Evolutionary conservation across 1,284 basidiomycete genomes (phyloP), one percentile per base, ranked within the genome.

Genomic region (Cystobasidium pallidum): DNA sequence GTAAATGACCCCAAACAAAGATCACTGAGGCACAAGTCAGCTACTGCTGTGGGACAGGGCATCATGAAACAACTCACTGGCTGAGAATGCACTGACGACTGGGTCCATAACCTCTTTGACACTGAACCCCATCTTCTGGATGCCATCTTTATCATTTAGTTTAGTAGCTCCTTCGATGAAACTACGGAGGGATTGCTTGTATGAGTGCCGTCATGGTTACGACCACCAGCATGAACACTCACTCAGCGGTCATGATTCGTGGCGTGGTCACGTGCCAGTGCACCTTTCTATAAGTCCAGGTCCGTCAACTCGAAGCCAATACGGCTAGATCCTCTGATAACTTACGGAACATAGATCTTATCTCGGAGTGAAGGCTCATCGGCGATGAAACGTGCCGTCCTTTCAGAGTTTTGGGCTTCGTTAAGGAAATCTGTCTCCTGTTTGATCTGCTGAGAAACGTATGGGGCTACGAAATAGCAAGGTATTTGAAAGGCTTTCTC

Each of bases 1-100:
- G 88, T 0, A 92, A 87, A 84, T 88, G 93, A 4, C 92, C 92
- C 89, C 89, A 94, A 21, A 86, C 86, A 80, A 94, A 95, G 78
- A 92, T 92, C 83, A 91, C 64, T 66, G n/a, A 11, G 45, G 34
- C 21, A 89, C 11, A 15, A 11, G 28, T 64, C 26, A 64, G 43
- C 45, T 17, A n/a, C 2, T 10, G 15, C 10, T 10, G n/a, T n/a
- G 15, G n/a, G n/a, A 11, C 11, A 36, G 15, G 28, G 21, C 24
- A 10, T 21, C 3, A n/a, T 2, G 1, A 49, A n/a, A n/a, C 26
- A 1, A 36, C 70, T 17, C 19, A 66, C 52, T 71, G 0, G 70
- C 74, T 28, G 70, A 72, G 58, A 75, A 73, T 2, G 66, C 66
- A 70, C 91, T 90, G 28, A 91, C 87, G 86, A 91, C 91, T 19